Conservation (phyloP, 164 flowering plant genomes). For the Litsea cubeba region DNA sequence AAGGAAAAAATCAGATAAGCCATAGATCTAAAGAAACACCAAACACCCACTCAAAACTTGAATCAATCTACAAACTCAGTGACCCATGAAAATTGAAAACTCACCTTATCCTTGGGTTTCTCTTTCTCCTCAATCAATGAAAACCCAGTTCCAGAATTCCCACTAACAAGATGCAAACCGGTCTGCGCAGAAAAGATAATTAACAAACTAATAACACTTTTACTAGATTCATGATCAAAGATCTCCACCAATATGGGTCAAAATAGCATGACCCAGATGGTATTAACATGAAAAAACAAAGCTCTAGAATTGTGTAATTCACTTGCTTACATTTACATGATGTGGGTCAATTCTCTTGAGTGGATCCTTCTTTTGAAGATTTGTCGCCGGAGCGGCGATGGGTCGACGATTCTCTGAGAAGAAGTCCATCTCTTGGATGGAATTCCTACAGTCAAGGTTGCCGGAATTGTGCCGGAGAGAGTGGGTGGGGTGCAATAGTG, state of each 20-base stretch:
- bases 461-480: conserved; percentile 19
- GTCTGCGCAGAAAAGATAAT: conserved; percentile 4
- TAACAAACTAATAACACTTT: neutral
- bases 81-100: neutral
- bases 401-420: conserved; percentile 12
- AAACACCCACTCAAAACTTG: neutral
- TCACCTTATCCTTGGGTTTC: conserved; percentile 10
- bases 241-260: too few species aligned
- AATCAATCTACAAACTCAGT: neutral
- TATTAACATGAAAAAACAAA: neutral
- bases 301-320: neutral
- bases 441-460: neutral
- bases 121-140: conserved; percentile 5
- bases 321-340: conserved; percentile 7
- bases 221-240: neutral
- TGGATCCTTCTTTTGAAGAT: neutral
- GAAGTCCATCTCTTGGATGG: conserved; percentile 17
- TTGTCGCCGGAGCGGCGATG: neutral
- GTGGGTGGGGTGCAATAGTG: conserved; percentile 27
- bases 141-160: neutral
- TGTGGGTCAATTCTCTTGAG: neutral
- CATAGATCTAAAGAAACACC: neutral
- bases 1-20: neutral
- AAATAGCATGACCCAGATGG: neutral
- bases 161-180: conserved; percentile 12